Base-by-base conservation (phyloP, 495 filamentous ascomycete species). In the Penicillium salamii region DNA sequence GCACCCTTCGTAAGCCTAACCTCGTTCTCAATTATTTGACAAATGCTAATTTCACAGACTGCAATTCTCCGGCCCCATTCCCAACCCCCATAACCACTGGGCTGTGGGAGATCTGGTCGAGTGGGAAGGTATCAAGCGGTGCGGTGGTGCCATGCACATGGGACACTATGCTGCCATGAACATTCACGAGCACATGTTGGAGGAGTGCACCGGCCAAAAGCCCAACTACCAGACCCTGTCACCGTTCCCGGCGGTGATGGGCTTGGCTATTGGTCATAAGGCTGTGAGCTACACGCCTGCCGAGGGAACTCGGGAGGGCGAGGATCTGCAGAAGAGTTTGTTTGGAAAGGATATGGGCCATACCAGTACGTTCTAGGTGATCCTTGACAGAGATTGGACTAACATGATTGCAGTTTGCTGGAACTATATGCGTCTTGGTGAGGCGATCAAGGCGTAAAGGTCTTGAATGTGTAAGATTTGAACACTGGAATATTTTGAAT, bases 71-170 rank as follows among this genome's bases (percentile, higher is more conserved):
- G 46, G 58, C 0, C 52, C 57, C 4, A 59, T 77, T 1, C 68
- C 80, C n/a, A 82, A 85, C 49, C 56, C 75, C 11, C 54, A 55
- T 1, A 59, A 70, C 34, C 86, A 88, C 61, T 85, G 80, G 51
- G 84, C 81, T n/a, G 66, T 68, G 11, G 71, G 71, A 2, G 72
- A 76, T 41, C 51, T 74, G 5, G 64, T 62, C 1, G 53, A 58
- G 3, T 87, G 84, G 85, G 74, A 78, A 0, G 85, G 84, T 17
- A 88, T 87, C 65, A 87, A 86, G 68, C 78, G 86, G 23, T 86
- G 82, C 58, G 86, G 86, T 23, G 77, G 65, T 4, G 86, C 86
- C 11, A 81, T 89, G 76, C 76, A 84, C 45, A 80, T 82, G 76
- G 86, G 83, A 12, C 74, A 79, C 28, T 72, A 72, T 46, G 80